phyloP scores from a whole-genome alignment of 2,329 filamentous ascomycete species.

The Penicillium sp. region DNA sequence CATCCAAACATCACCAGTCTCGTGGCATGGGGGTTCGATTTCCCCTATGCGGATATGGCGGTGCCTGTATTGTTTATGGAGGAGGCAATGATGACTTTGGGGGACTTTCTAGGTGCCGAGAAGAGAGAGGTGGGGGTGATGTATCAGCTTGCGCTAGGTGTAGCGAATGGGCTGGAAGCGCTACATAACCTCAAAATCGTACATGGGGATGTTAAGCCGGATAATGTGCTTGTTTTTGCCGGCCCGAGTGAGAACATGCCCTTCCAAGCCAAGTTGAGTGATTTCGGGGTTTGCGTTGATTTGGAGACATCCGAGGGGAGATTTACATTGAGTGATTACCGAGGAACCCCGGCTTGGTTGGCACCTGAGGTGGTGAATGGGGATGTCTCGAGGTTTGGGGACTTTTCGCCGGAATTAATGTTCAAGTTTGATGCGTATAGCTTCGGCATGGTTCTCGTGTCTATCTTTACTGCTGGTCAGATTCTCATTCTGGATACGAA shows the following conservation, averaged over 20 bases:
- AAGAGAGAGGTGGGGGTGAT: conserved; percentile 18
- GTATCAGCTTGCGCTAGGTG: conserved; percentile 29
- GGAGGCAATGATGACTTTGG: conserved; percentile 27
- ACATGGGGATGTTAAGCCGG: conserved; percentile 33
- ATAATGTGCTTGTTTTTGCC: conserved; percentile 31
- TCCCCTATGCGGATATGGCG: conserved; percentile 27
- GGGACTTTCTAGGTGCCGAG: conserved; percentile 22
- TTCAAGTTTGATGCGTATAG: conserved; percentile 31
- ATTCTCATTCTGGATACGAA: conserved; percentile 12
- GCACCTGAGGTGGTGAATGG: conserved; percentile 21
- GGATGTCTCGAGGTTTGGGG: conserved; percentile 9
- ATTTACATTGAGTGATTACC: conserved; percentile 27
- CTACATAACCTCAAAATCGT: conserved; percentile 29
- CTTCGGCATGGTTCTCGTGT: conserved; percentile 26
- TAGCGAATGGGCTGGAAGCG: conserved; percentile 25
- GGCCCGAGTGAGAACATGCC: conserved; percentile 22
- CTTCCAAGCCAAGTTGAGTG: conserved; percentile 30
- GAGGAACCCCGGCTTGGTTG: conserved; percentile 28
- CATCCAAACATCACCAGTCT: conserved; percentile 31
- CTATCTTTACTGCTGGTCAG: conserved; percentile 24
- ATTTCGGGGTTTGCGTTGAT: conserved; percentile 33
- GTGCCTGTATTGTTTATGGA: conserved; percentile 32
- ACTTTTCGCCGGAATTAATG: conserved; percentile 27
- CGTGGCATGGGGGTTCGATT: conserved; percentile 32
- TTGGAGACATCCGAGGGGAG: conserved; percentile 22